Evolutionary conservation across 1,284 basidiomycete genomes (phyloP).

Genomic region (Fomitopsis pinicola): DNA sequence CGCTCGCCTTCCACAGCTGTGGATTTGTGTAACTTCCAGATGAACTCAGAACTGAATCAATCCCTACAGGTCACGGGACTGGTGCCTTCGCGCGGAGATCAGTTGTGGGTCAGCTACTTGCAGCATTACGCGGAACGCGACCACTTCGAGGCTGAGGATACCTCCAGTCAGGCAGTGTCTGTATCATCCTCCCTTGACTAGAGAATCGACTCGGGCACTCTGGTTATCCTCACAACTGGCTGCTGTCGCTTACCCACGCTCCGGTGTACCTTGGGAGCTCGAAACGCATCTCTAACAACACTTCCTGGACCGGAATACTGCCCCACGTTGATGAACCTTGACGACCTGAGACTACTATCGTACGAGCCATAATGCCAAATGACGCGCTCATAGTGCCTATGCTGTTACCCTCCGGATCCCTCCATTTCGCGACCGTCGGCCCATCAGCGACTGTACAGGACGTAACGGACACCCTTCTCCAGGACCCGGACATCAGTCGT

Average conservation of each 20-base stretch:
- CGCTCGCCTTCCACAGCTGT: no score
- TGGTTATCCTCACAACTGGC: no score
- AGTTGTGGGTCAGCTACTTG: background rate
- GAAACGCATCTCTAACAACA: background rate
- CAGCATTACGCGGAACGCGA: background rate
- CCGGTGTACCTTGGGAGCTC: background rate
- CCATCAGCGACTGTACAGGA: constrained; percentile 52
- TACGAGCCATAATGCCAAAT: constrained; percentile 24
- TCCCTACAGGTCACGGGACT: background rate
- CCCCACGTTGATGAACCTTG: background rate
- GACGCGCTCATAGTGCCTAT: constrained; percentile 55
- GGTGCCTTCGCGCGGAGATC: background rate
- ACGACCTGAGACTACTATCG: background rate
- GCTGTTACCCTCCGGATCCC: constrained; percentile 49
- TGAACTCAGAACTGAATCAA: background rate
- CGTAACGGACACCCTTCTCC: constrained; percentile 48
- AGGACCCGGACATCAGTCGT: constrained; percentile 41
- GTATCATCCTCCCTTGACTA: background rate
- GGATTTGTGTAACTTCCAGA: no score
- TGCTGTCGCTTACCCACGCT: background rate
- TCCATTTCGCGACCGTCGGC: constrained; percentile 58
- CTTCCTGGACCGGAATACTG: background rate
- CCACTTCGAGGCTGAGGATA: background rate
- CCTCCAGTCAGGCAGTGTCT: background rate
- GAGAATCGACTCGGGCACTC: background rate